phyloP scores from a whole-genome alignment of 441 rosid genomes.

The Gossypium laxum region DNA sequence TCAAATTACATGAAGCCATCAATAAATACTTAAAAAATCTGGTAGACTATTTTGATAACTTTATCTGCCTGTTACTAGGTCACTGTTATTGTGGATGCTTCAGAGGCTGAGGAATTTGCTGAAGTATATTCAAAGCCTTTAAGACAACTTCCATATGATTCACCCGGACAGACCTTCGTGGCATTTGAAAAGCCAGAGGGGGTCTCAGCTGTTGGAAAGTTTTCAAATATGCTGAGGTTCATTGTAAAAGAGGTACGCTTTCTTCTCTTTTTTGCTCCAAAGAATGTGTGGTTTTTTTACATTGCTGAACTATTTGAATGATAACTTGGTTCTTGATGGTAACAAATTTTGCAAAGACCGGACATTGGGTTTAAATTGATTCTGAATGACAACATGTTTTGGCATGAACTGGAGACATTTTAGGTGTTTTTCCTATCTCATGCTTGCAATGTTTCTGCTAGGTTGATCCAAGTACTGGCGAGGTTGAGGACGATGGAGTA shows the following conservation, averaged over 20 bases:
- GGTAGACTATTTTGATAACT: constrained; percentile 12
- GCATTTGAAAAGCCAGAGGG: constrained; percentile 85
- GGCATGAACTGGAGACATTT: neutral
- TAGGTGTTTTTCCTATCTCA: neutral
- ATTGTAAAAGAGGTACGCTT: constrained; percentile 69
- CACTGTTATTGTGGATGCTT: constrained; percentile 68
- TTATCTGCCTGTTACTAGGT: constrained; percentile 40
- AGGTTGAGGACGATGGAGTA: constrained; percentile 83
- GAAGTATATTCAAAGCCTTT: constrained; percentile 57
- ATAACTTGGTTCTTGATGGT: neutral
- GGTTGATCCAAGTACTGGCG: constrained; percentile 89
- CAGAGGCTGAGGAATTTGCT: constrained; percentile 76
- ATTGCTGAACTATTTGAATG: neutral
- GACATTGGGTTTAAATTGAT: neutral
- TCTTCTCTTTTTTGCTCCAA: neutral
- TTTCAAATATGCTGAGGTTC: constrained; percentile 74
- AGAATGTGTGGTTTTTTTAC: neutral
- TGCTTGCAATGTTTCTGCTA: constrained; percentile 18
- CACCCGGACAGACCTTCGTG: constrained; percentile 79
- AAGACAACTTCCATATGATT: constrained; percentile 73
- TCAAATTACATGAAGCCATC: constrained; percentile 6
- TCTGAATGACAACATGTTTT: neutral
- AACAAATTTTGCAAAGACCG: neutral
- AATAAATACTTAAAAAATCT: neutral
- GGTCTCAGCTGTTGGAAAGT: constrained; percentile 69